phyloP scores from a whole-genome alignment of 192 early-diverging fungal genomes.

The Umbelopsis sp. region DNA sequence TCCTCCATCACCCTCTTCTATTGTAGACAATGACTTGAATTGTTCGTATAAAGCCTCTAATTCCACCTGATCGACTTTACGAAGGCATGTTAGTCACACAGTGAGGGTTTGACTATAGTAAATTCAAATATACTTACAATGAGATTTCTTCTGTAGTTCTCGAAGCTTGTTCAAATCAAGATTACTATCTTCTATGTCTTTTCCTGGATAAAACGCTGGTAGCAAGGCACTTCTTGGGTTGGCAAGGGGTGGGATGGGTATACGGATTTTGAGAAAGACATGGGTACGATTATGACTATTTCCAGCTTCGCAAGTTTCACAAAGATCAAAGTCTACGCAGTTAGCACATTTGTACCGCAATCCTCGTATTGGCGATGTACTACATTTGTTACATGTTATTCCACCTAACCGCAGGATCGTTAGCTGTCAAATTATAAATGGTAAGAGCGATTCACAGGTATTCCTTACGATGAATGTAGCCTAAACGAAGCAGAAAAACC shows the following conservation, averaged over 20 bases:
- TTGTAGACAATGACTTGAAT: constrained; percentile 79
- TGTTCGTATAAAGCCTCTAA: constrained; percentile 86
- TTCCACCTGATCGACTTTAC: constrained; percentile 80
- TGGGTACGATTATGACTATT: constrained; percentile 78
- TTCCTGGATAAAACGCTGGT: constrained; percentile 74
- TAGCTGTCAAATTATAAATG: constrained; percentile 44
- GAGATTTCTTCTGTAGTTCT: constrained; percentile 58
- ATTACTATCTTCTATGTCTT: constrained; percentile 18
- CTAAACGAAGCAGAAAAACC: constrained; percentile 21
- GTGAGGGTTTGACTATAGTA: not conserved
- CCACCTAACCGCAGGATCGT: constrained; percentile 50
- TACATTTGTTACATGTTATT: constrained; percentile 93
- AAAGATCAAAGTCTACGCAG: constrained; percentile 92
- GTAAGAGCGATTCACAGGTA: not conserved
- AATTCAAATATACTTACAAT: constrained; percentile 56
- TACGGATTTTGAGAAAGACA: constrained; percentile 85
- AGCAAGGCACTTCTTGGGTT: constrained; percentile 76
- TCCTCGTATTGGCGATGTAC: constrained; percentile 84
- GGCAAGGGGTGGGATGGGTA: constrained; percentile 89
- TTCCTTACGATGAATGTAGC: constrained; percentile 58
- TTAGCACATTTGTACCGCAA: constrained; percentile 92
- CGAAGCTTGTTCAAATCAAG: constrained; percentile 41
- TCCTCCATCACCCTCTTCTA: constrained; percentile 59
- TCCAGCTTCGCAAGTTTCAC: constrained; percentile 85
- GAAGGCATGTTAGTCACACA: not conserved